Base-by-base conservation (phyloP, 116 monocot genomes). In the Iris pallida region DNA sequence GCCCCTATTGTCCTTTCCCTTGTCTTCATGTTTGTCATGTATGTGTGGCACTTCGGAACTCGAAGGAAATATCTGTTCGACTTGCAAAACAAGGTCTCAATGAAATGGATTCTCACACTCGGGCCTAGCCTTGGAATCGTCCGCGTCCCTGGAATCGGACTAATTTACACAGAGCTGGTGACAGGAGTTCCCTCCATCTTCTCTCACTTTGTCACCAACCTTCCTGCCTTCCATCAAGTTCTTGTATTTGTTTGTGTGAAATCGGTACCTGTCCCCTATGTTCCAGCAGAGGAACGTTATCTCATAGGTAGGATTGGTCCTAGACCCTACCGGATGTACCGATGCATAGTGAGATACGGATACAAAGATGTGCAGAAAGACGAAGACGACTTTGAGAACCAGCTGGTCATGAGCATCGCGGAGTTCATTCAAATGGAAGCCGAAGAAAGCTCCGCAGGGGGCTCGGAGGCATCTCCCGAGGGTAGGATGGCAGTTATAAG, bases 101-200 rank as follows among this genome's bases (percentile, higher is more conserved):
- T 85, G 85, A 85, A 81, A 64, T 85, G 85, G 81, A 80, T 85
- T 68, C 68, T 85, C 45, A 78, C 74, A 6, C 81, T 85, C 11
- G 85, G 81, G 15, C 85, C 85, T 18, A 85, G 81, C 55, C 79
- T 83, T 13, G 83, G 83, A 12, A 83, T 83, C 5, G 75, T 83
- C n/a, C 78, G 83, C n/a, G 83, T 83, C 7, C 83, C 83, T 44
- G 83, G 83, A 12, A 79, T 83, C 20, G 83, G 83, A 5, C 71
- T 83, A 8, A 81, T 85, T 45, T 85, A 81, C 67, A 85, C 85
- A 0, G 78, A 81, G 61, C 73, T 85, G 19, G 85, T 51, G 11
- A 51, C 49, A 13, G 83, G 83, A 42, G 83, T 83, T 12, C 83
- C 79, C 10, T 30, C 83, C n/a, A 83, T 83, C 44, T 83, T 83